These are phyloP conservation scores for Penicillium sp. DNA, from an alignment of 2,329 filamentous ascomycete genomes.

Conservation along the genomic window DNA sequence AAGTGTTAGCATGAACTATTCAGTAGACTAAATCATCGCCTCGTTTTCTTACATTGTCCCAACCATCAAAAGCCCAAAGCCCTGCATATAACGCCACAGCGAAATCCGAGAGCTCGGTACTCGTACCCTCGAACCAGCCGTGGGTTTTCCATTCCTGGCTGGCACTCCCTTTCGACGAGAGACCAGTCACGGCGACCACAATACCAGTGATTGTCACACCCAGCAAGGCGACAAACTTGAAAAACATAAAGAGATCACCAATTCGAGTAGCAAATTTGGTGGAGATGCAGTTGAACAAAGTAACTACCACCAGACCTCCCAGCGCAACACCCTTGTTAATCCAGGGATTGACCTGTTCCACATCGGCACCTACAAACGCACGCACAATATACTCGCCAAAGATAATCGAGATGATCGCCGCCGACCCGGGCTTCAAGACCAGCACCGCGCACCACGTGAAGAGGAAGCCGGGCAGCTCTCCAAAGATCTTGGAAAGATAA, in stretches of 20 bases:
- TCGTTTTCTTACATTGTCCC: slow-evolving; percentile 80
- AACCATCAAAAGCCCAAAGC: slow-evolving; percentile 97
- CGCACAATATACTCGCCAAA: slow-evolving; percentile 97
- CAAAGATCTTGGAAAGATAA: slow-evolving; percentile 95
- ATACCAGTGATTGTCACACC: slow-evolving; percentile 87
- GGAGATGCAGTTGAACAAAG: slow-evolving; percentile 86
- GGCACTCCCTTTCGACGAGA: slow-evolving; percentile 75
- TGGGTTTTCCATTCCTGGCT: slow-evolving; percentile 85
- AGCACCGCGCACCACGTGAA: slow-evolving; percentile 97
- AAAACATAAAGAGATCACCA: slow-evolving; percentile 93
- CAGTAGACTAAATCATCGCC: not conserved
- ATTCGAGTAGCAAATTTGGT: slow-evolving; percentile 85
- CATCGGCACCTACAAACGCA: slow-evolving; percentile 84
- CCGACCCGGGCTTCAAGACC: slow-evolving; percentile 90
- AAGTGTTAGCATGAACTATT: slow-evolving; percentile 16
- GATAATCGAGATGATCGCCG: slow-evolving; percentile 95
- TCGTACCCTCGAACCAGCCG: slow-evolving; percentile 88
- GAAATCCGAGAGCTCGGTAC: slow-evolving; percentile 79
- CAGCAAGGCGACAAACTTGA: slow-evolving; percentile 90
- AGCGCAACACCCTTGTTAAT: slow-evolving; percentile 88
- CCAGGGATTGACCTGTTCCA: slow-evolving; percentile 80
- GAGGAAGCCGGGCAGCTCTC: slow-evolving; percentile 88
- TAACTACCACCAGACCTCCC: slow-evolving; percentile 75
- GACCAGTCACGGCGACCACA: slow-evolving; percentile 84
- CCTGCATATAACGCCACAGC: slow-evolving; percentile 94